Percentiles rank a stretch among this genome's conserved stretches.
phyloP scores from a whole-genome alignment of 169 alveolate genomes.

The Eimeria praecox region DNA sequence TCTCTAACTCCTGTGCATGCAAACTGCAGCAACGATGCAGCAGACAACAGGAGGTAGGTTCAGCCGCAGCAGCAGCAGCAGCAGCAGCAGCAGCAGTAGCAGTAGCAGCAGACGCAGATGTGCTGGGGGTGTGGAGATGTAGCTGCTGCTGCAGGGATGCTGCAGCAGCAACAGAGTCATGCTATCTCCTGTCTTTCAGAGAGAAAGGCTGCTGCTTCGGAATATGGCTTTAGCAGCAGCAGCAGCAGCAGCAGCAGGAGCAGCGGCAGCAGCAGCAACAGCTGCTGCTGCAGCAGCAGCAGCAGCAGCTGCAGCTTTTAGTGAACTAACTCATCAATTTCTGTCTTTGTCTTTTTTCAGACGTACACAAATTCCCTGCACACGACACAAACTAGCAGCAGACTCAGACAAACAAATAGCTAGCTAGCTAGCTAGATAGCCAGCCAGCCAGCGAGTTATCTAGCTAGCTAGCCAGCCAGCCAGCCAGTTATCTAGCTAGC shows the following conservation, averaged over 20 bases:
- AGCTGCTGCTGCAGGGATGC: neutral
- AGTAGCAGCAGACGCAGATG: too few species aligned
- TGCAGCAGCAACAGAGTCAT: neutral
- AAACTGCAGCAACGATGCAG: constrained; percentile 20
- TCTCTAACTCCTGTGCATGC: neutral
- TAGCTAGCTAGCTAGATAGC: too few species aligned
- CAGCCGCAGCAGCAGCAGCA: neutral
- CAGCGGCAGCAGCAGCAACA: neutral
- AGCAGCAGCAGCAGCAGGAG: constrained; percentile 13
- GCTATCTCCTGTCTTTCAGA: neutral
- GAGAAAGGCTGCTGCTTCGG: neutral
- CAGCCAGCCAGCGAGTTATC: too few species aligned
- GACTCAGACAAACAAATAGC: too few species aligned
- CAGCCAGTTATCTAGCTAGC: too few species aligned
- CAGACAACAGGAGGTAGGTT: neutral
- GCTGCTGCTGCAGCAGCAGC: neutral
- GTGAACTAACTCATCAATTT: too few species aligned
- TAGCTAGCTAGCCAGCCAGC: too few species aligned
- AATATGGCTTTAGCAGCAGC: neutral
- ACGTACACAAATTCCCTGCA: too few species aligned
- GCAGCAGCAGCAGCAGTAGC: neutral
- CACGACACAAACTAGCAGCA: too few species aligned
- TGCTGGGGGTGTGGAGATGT: neutral
- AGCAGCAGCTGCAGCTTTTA: too few species aligned
- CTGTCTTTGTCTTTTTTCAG: too few species aligned